These are phyloP conservation scores for Corallochytrium limacisporum DNA, from an alignment of 78 protist species.

Conservation along the genomic window DNA sequence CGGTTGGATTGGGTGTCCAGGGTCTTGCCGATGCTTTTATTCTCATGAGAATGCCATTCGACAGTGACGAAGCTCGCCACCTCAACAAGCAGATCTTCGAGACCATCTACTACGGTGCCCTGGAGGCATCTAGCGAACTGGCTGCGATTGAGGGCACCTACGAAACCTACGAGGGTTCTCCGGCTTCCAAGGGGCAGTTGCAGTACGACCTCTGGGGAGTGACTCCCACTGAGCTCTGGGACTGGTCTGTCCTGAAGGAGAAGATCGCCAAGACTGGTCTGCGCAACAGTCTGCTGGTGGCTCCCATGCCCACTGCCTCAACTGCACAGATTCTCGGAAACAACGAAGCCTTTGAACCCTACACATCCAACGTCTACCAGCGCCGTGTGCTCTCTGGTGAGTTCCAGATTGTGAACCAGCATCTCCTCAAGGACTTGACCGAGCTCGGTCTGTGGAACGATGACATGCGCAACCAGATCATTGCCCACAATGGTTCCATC, in stretches of 20 bases:
- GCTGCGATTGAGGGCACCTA: conserved; percentile 32
- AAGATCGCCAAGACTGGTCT: conserved; percentile 51
- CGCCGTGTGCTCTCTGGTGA: conserved; percentile 91
- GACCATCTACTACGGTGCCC: conserved; percentile 84
- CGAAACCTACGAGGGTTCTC: conserved; percentile 23
- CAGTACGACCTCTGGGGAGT: conserved; percentile 95
- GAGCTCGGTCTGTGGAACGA: conserved; percentile 76
- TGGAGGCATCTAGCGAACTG: conserved; percentile 24
- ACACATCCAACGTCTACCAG: conserved; percentile 88
- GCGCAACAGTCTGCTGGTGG: conserved; percentile 88
- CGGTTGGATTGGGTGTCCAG: conserved; percentile 92
- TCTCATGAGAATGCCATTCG: conserved; percentile 76
- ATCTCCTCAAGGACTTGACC: conserved; percentile 79
- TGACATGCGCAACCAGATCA: conserved; percentile 48
- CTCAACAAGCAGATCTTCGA: conserved; percentile 92
- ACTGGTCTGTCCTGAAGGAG: conserved; percentile 48
- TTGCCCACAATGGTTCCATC: conserved; percentile 76
- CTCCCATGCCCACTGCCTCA: conserved; percentile 99
- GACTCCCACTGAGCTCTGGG: conserved; percentile 46
- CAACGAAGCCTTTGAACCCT: conserved; percentile 97
- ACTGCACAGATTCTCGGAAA: conserved; percentile 96
- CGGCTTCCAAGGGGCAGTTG: conserved; percentile 35
- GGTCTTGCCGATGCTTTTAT: conserved; percentile 93
- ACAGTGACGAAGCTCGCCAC: conserved; percentile 60
- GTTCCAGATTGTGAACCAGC: conserved; percentile 85